Base-by-base conservation (phyloP, 192 early-diverging fungal genomes). In the Phycomyces nitens region DNA sequence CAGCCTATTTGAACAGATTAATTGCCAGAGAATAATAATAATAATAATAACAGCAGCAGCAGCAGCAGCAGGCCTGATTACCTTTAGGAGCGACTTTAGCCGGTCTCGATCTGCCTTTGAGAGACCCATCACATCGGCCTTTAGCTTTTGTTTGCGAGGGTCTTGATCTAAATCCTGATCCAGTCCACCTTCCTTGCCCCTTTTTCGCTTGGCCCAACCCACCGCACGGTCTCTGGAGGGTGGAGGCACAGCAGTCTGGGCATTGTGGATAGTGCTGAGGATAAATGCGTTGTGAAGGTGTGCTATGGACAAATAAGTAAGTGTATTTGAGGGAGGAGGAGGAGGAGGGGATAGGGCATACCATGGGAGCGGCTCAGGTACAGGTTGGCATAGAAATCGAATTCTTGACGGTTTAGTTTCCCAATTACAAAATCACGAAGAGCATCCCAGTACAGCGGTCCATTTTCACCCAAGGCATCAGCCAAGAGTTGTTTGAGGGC, bases 361-460 rank as follows among this genome's bases (percentile, higher is more conserved):
- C 80, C 80, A 68, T 79, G 69, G 26, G 76, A 66, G 40, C 76
- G 63, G 15, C 76, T 80, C 20, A 82, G 71, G 56, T 90, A 88
- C 26, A 88, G 69, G 71, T 88, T 85, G 40, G 87, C 89, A 65
- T 88, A 90, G 75, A 88, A 88, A 74, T 90, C 89, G 43, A 90
- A 90, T 66, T 90, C 89, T 59, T 87, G 87, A 12, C 87, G 83
- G 61, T 88, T 88, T 27, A 90, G 78, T 63, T 83, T 87, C 73
- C 89, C 89, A 42, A 82, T 84, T 27, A 90, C 84, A 74, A 90
- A 90, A 42, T 90, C 86, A 22, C 84, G 79, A 54, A 90, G 72
- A 3, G 87, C 86, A 38, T 86, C 72, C 89, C 89, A 90, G 65
- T 90, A 90, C 6, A 81, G 75, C 0, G 86, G 88, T 18, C 88